These are phyloP conservation scores for Atractiella rhizophila DNA, from an alignment of 768 basidiomycete genomes.

Conservation along the genomic window DNA sequence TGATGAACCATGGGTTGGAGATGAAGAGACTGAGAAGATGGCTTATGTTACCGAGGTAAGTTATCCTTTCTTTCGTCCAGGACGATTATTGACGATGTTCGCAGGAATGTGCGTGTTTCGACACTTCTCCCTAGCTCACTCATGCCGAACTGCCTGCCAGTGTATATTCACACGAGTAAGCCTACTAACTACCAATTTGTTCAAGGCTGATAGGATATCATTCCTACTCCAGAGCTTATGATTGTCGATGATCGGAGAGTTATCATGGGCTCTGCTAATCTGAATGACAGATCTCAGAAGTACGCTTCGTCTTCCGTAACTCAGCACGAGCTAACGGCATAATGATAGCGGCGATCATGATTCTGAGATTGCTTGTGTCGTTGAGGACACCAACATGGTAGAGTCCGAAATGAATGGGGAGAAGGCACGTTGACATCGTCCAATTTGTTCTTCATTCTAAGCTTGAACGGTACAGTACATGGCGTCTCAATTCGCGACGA, in stretches of 20 bases:
- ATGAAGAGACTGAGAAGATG: constrained; percentile 52
- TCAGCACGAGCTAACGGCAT: no score
- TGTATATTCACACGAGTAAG: no score
- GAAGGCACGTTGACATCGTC: constrained; percentile 18
- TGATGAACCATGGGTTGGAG: constrained; percentile 69
- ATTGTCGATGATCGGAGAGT: constrained; percentile 20
- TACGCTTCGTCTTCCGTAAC: background rate
- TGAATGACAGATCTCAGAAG: constrained; percentile 66
- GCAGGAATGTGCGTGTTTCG: background rate
- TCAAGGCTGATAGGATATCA: background rate
- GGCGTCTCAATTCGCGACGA: constrained; percentile 32
- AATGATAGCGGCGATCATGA: constrained; percentile 5
- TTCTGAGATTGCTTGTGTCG: constrained; percentile 76
- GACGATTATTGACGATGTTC: constrained; percentile 45
- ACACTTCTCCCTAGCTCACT: constrained; percentile 4
- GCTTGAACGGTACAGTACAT: background rate
- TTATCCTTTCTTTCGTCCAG: constrained; percentile 7
- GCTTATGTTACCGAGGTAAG: constrained; percentile 32
- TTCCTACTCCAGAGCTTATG: constrained; percentile 3
- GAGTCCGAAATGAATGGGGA: constrained; percentile 51
- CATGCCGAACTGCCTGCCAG: no score
- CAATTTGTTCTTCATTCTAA: background rate
- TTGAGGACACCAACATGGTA: constrained; percentile 65
- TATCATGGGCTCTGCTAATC: constrained; percentile 81
- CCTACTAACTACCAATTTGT: constrained; percentile 17